Percentiles rank a stretch among this genome's conserved stretches.
Conservation (phyloP, 2,329 filamentous ascomycete genomes). For the Parastagonospora nodorum region DNA sequence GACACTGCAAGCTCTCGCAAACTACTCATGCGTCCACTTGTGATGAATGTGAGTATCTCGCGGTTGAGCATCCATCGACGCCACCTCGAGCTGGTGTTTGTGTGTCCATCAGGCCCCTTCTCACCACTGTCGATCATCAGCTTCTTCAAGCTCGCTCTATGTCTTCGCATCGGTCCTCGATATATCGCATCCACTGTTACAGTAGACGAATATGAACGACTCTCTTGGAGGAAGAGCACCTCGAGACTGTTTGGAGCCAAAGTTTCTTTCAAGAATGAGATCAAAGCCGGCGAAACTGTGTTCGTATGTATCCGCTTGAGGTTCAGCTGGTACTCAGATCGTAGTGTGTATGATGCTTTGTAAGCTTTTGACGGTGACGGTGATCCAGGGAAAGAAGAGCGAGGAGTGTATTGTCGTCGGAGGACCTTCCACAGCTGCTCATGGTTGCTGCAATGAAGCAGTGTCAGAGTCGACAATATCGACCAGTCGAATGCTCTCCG, state of each 20-base stretch:
- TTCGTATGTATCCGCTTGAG: slow-evolving; percentile 79
- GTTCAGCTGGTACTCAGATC: slow-evolving; percentile 55
- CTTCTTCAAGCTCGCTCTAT: slow-evolving; percentile 72
- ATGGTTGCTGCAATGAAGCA: slow-evolving; percentile 74
- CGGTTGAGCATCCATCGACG: slow-evolving; percentile 72
- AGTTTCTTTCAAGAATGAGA: slow-evolving; percentile 77
- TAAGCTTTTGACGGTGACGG: slow-evolving; percentile 44
- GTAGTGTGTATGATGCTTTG: slow-evolving; percentile 46
- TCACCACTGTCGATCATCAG: slow-evolving; percentile 74
- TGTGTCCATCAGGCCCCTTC: slow-evolving; percentile 52
- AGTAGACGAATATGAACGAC: slow-evolving; percentile 57
- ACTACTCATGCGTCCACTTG: slow-evolving; percentile 74
- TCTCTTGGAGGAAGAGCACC: slow-evolving; percentile 76
- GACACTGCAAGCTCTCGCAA: slow-evolving; percentile 74
- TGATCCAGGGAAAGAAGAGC: slow-evolving; percentile 37
- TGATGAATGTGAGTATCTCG: slow-evolving; percentile 73
- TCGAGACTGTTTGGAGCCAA: slow-evolving; percentile 80
- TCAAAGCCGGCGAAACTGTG: slow-evolving; percentile 68
- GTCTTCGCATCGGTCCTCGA: slow-evolving; percentile 70
- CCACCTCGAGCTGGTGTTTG: slow-evolving; percentile 56
- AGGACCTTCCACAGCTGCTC: slow-evolving; percentile 77
- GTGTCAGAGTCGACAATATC: slow-evolving; percentile 70
- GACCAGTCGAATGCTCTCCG: slow-evolving; percentile 76
- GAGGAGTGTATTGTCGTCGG: slow-evolving; percentile 57
- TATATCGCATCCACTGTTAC: slow-evolving; percentile 75